Conservation (phyloP, 2,329 filamentous ascomycete genomes). For the Graphilbum sp. region DNA sequence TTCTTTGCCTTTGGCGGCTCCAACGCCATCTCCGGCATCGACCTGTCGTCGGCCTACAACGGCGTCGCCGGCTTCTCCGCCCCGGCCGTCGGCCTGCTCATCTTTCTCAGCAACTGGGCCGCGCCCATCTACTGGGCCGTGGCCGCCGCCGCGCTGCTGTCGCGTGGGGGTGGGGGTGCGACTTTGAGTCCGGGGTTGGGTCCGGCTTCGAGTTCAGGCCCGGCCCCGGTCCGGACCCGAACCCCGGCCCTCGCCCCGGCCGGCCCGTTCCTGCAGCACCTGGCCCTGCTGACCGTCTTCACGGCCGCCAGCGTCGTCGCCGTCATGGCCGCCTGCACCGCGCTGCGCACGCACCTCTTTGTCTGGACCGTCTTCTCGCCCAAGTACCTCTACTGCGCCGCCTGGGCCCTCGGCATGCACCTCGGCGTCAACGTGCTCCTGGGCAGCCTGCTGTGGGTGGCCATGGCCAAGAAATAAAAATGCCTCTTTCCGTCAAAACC, state of each 20-base stretch:
- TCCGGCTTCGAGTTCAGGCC: no score
- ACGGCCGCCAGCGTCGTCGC: constrained; percentile 45
- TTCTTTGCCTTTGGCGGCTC: constrained; percentile 88
- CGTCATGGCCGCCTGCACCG: constrained; percentile 80
- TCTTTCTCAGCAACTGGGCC: constrained; percentile 83
- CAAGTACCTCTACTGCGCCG: constrained; percentile 85
- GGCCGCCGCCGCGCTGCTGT: constrained; percentile 41
- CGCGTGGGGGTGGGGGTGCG: no score
- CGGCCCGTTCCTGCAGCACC: constrained; percentile 25
- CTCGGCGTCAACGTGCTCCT: constrained; percentile 50
- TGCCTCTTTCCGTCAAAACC: no score
- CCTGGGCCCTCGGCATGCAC: constrained; percentile 77
- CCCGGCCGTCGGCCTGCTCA: constrained; percentile 62
- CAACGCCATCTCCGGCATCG: constrained; percentile 91
- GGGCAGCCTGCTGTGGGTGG: constrained; percentile 40
- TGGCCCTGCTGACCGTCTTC: constrained; percentile 55
- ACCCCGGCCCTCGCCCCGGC: neutral
- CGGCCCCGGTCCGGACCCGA: no score
- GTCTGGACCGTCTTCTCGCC: constrained; percentile 99
- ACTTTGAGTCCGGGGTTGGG: neutral
- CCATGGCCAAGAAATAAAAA: neutral
- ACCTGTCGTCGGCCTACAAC: constrained; percentile 90
- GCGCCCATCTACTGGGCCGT: constrained; percentile 78
- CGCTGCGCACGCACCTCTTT: constrained; percentile 76
- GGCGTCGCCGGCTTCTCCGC: constrained; percentile 71